phyloP scores from a whole-genome alignment of 1,284 basidiomycete species.

The Ganoderma sinense region DNA sequence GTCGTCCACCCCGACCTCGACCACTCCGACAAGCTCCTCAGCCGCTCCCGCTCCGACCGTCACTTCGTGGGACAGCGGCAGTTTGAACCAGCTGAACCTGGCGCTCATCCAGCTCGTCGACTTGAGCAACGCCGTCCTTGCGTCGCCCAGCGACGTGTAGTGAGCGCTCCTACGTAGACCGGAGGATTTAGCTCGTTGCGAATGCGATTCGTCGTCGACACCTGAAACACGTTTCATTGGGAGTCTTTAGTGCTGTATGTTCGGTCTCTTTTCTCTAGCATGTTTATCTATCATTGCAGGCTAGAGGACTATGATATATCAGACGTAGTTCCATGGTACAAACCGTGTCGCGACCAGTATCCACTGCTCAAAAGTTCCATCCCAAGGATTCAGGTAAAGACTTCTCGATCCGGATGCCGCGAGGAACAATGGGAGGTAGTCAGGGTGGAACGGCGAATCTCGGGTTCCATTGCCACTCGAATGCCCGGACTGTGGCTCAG shows the following conservation, averaged over 20 bases:
- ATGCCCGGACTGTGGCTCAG: background rate
- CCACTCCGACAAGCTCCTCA: conserved; percentile 13
- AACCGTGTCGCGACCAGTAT: background rate
- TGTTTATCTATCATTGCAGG: background rate
- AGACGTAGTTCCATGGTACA: background rate
- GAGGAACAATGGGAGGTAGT: no score
- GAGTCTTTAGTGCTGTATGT: background rate
- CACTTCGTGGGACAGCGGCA: conserved; percentile 29
- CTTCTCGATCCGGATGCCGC: background rate
- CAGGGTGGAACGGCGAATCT: background rate
- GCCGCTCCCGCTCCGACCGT: conserved; percentile 17
- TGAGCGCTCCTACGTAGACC: background rate
- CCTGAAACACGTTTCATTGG: background rate
- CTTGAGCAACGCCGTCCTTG: conserved; percentile 12
- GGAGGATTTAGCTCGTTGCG: background rate
- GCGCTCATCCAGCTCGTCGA: conserved; percentile 31
- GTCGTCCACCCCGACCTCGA: conserved; percentile 7
- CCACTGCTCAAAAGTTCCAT: background rate
- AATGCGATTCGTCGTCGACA: background rate
- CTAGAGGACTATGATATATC: background rate
- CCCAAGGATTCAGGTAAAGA: background rate
- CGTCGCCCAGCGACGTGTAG: conserved; percentile 1
- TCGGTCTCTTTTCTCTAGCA: background rate
- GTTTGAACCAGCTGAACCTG: conserved; percentile 32
- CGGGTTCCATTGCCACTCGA: background rate